These are phyloP conservation scores for Brachypodium distachyon DNA, from an alignment of 202 grass and related monocot genomes.

Conservation along the genomic window DNA sequence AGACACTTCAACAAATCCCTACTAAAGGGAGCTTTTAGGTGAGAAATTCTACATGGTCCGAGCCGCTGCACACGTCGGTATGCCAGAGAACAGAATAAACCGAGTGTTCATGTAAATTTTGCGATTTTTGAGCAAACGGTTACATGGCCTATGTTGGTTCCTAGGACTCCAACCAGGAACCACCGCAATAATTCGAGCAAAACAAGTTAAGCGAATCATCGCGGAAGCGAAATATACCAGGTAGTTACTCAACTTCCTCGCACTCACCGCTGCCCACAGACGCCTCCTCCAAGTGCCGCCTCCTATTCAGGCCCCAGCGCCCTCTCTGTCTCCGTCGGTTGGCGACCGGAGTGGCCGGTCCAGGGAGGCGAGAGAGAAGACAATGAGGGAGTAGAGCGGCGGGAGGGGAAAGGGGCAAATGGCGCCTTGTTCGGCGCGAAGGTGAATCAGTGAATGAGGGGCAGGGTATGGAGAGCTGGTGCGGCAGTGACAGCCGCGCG, in stretches of 20 bases:
- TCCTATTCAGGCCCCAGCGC: neutral
- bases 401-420: too few species aligned
- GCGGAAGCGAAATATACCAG: neutral
- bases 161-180: neutral
- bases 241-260: neutral
- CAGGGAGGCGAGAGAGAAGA: neutral
- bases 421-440: too few species aligned
- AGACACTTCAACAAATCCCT: neutral
- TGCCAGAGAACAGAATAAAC: neutral
- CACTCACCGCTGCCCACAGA: neutral
- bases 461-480: too few species aligned
- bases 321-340: neutral
- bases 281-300: neutral
- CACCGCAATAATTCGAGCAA: neutral
- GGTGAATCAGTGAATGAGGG: too few species aligned
- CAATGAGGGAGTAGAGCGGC: neutral
- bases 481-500: too few species aligned
- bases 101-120: neutral
- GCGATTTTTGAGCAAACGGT: neutral
- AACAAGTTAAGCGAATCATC: neutral
- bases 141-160: too few species aligned
- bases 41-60: neutral
- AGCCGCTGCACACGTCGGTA: too few species aligned
- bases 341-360: neutral
- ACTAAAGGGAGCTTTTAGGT: neutral